Base-by-base conservation (phyloP, 768 basidiomycete genomes). In the Podaxis sp. region DNA sequence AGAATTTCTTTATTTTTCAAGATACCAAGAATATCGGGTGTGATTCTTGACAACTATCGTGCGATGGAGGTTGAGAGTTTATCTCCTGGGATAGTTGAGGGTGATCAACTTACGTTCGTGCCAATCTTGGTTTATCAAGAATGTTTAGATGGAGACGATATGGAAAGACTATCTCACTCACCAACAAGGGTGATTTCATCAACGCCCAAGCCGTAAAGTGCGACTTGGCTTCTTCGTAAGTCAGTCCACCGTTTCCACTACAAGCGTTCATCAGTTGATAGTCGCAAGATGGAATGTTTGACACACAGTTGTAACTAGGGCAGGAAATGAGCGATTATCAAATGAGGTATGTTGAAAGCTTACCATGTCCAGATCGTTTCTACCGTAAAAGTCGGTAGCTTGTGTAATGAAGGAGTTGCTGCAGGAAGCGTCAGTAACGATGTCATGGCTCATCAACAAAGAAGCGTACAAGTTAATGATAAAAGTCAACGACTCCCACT, bases 181-280 rank as follows among this genome's bases (percentile, higher is more conserved):
- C 83, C 54, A 89, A 73, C 13, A 89, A 77, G 3, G 88, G 87
- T 0, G 84, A 85, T 68, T 88, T 89, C 83, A 88, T 82, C 37
- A 89, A 73, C 29, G 85, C 85, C 88, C 87, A 89, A 0, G 85
- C 85, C 0, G 87, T 88, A 69, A 89, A 90, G 68, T 89, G 88
- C 2, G 85, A 80, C 70, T 88, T 88, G 33, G 80, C 73, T 73
- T 89, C 88, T n/a, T 89, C 85, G 67, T 77, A 81, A 0, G 83
- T 82, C 47, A 89, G 75, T 33, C 81, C 74, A 11, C 86, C 87
- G 63, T 89, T 88, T 33, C 88, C 88, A 29, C 86, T 88, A 13
- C 25, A 22, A 43, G 17, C 19, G 25, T 29, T 58, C 41, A 65
- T 46, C 12, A 49, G 52, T 53, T n/a, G 36, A 56, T 64, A 59